Percentiles rank a stretch among this genome's conserved stretches.
Evolutionary conservation across 2,329 filamentous ascomycete genomes (phyloP).

Genomic region (Chalaropsis thielavioides): DNA sequence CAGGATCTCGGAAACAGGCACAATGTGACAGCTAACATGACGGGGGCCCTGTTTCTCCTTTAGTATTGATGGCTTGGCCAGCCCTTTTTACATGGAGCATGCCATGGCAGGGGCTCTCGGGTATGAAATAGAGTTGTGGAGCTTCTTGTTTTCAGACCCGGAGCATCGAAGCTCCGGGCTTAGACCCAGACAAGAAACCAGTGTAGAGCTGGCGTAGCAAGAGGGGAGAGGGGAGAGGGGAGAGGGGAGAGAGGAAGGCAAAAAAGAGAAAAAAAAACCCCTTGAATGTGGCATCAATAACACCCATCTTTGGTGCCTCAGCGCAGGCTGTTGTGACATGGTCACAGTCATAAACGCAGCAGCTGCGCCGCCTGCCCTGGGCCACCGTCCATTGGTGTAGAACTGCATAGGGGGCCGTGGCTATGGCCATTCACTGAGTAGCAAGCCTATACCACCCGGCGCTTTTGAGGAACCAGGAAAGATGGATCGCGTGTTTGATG

Average conservation of each 20-base stretch:
- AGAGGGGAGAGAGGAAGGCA: no score
- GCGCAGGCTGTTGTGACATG: not conserved
- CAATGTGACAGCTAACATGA: not conserved
- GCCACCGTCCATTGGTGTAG: not conserved
- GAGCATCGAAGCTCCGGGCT: slow-evolving; percentile 1
- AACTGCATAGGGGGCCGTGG: not conserved
- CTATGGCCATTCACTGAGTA: not conserved
- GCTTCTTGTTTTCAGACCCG: not conserved
- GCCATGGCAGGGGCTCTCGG: not conserved
- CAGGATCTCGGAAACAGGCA: slow-evolving; percentile 21
- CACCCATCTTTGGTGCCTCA: no score
- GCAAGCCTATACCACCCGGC: not conserved
- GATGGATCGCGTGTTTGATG: slow-evolving; percentile 1
- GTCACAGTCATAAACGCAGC: not conserved
- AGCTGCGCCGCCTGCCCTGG: no score
- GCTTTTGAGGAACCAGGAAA: not conserved
- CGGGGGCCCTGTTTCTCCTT: not conserved
- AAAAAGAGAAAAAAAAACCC: no score
- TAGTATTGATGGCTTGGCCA: not conserved
- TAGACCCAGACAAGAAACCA: not conserved
- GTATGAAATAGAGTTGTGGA: not conserved
- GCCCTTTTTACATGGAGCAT: not conserved
- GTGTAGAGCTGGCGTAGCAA: not conserved
- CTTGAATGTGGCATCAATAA: no score
- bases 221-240: not conserved